Evolutionary conservation across 2,329 filamentous ascomycete genomes (phyloP).

Genomic region (Colletotrichum zoysiae): DNA sequence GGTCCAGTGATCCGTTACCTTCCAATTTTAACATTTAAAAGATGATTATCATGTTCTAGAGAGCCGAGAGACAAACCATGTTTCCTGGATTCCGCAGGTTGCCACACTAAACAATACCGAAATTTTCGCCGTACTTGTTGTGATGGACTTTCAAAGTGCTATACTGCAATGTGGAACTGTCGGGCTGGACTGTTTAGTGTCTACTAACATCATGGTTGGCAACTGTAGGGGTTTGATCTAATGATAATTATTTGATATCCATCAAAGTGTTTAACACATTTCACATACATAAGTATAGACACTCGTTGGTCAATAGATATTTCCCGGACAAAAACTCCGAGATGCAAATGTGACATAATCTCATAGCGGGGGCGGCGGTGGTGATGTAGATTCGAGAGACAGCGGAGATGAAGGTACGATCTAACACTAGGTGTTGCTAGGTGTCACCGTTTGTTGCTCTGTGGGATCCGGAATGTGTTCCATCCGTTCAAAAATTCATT

Average conservation of each 20-base stretch:
- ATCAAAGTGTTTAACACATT: background rate
- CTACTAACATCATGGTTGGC: background rate
- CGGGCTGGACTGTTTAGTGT: background rate
- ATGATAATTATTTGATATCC: background rate
- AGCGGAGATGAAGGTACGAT: background rate
- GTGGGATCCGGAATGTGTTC: background rate
- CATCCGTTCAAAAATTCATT: background rate
- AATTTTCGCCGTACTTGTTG: too few relatives aligned
- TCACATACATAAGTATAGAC: background rate
- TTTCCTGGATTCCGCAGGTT: background rate
- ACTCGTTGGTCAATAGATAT: background rate
- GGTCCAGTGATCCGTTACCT: background rate
- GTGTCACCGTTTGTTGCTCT: background rate
- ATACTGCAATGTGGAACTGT: background rate
- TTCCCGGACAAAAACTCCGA: background rate
- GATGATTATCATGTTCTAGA: background rate
- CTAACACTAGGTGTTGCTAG: background rate
- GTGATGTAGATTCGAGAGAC: background rate
- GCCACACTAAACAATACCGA: fast-evolving
- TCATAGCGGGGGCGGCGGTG: too few relatives aligned
- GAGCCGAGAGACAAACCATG: background rate
- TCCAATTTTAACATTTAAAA: background rate
- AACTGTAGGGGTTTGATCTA: background rate
- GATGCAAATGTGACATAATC: too few relatives aligned
- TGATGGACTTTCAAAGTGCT: fast-evolving